Percentiles rank a stretch among this genome's conserved stretches.
These are phyloP conservation scores for Raphanus sativus DNA, from an alignment of 345 rosid genomes.

Conservation along the genomic window DNA sequence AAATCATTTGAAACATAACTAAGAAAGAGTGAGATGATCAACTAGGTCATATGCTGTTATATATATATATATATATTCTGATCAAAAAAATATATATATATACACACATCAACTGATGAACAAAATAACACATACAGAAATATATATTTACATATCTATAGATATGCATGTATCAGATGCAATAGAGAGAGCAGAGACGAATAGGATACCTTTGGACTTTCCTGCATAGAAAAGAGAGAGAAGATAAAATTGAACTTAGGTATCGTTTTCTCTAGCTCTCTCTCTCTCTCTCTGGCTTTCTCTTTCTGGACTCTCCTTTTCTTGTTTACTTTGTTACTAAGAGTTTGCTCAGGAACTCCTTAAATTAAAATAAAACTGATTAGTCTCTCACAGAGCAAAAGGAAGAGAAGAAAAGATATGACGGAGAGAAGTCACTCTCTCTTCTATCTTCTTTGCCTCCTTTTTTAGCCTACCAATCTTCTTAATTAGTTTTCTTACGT, in stretches of 20 bases:
- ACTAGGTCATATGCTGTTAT: slow-evolving; percentile 19
- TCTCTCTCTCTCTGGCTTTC: slow-evolving; percentile 45
- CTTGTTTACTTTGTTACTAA: slow-evolving; percentile 39
- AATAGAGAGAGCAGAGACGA: slow-evolving; percentile 10
- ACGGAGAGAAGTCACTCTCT: slow-evolving; percentile 49
- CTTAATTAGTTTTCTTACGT: neutral
- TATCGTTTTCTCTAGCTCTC: slow-evolving; percentile 56
- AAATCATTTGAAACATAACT: slow-evolving; percentile 19
- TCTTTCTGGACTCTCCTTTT: slow-evolving; percentile 46
- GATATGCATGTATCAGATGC: neutral
- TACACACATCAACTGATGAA: slow-evolving; percentile 29
- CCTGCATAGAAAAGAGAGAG: slow-evolving; percentile 48
- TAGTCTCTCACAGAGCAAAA: slow-evolving; percentile 25
- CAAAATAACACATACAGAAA: neutral
- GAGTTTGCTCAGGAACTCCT: slow-evolving; percentile 20
- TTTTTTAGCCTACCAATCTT: slow-evolving; percentile 28
- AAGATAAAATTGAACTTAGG: slow-evolving; percentile 41
- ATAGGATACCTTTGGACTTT: slow-evolving; percentile 39
- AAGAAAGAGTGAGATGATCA: slow-evolving; percentile 5
- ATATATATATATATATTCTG: too few relatives aligned
- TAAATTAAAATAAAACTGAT: neutral
- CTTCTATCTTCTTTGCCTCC: slow-evolving; percentile 45
- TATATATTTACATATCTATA: neutral
- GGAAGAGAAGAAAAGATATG: slow-evolving; percentile 31
- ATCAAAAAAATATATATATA: neutral